Percentiles rank a stretch among this genome's conserved stretches.
Evolutionary conservation across 192 early-diverging fungal species (phyloP).

Genomic region (Linnemannia hyalina): DNA sequence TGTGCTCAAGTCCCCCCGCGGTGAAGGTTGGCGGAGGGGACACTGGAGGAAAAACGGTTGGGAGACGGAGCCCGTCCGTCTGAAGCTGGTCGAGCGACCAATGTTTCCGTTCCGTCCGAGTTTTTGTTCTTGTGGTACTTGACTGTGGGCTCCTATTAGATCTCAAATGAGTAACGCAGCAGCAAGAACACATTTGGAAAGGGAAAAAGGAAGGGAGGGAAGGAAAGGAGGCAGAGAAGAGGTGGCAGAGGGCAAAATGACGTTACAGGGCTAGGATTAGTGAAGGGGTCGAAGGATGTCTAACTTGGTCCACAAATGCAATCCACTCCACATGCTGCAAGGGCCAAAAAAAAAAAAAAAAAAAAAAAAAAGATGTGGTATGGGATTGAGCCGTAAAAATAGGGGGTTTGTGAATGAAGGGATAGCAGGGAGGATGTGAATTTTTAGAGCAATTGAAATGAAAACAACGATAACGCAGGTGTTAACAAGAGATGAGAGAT

Average conservation of each 20-base stretch:
- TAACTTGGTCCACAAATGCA: background rate
- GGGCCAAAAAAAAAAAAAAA: background rate
- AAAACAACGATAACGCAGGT: constrained; percentile 7
- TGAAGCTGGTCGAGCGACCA: constrained; percentile 16
- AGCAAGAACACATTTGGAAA: constrained; percentile 1
- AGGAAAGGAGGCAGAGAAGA: background rate
- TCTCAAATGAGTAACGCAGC: background rate
- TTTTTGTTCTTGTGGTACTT: background rate
- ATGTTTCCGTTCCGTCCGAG: constrained; percentile 4
- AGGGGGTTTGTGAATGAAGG: background rate
- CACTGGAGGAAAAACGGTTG: background rate
- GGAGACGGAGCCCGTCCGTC: background rate
- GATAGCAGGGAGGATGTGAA: background rate
- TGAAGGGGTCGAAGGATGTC: background rate
- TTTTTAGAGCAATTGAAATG: background rate
- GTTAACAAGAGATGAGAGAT: background rate
- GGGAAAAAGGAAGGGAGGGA: background rate
- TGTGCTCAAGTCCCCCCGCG: background rate
- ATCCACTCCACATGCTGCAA: background rate
- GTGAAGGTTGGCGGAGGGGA: background rate
- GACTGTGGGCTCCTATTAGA: constrained; percentile 4
- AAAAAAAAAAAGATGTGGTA: background rate
- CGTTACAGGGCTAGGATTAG: background rate
- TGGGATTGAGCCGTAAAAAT: background rate
- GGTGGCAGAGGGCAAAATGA: background rate